These are phyloP conservation scores for Candida anutae DNA, from an alignment of 1,139 yeast genomes.

Conservation along the genomic window DNA sequence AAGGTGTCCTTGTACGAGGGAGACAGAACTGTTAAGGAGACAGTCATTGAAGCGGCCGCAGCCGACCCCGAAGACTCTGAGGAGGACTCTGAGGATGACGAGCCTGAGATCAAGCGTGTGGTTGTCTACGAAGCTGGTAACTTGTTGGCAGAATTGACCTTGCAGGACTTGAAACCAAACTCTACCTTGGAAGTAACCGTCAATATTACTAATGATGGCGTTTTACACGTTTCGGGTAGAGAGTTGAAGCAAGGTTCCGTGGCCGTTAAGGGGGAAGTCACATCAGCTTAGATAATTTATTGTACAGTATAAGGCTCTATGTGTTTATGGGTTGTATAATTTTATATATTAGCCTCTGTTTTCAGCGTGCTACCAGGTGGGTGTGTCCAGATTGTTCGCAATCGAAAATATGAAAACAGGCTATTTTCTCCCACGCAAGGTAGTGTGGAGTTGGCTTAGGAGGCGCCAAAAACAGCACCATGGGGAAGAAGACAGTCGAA, in stretches of 20 bases:
- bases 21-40: conserved; percentile 69
- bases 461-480: too few species aligned
- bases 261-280: conserved; percentile 45
- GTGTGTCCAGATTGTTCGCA: too few species aligned
- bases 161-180: conserved; percentile 66
- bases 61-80: conserved; percentile 39
- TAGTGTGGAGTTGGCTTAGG: too few species aligned
- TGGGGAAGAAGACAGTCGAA: conserved; percentile 45
- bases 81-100: conserved; percentile 35
- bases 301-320: too few species aligned
- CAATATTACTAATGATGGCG: conserved; percentile 79
- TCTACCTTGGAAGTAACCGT: conserved; percentile 68
- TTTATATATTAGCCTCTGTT: too few species aligned
- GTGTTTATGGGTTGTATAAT: too few species aligned
- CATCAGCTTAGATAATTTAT: conserved; percentile 7
- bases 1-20: conserved; percentile 79
- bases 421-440: too few species aligned
- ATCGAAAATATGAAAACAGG: too few species aligned
- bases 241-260: conserved; percentile 63
- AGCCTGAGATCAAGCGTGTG: conserved; percentile 70
- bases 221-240: conserved; percentile 76
- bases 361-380: too few species aligned
- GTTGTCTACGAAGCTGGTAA: conserved; percentile 70
- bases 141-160: conserved; percentile 70
- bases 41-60: conserved; percentile 53